phyloP scores from a whole-genome alignment of 1,284 basidiomycete species.

The Sparassis latifolia region DNA sequence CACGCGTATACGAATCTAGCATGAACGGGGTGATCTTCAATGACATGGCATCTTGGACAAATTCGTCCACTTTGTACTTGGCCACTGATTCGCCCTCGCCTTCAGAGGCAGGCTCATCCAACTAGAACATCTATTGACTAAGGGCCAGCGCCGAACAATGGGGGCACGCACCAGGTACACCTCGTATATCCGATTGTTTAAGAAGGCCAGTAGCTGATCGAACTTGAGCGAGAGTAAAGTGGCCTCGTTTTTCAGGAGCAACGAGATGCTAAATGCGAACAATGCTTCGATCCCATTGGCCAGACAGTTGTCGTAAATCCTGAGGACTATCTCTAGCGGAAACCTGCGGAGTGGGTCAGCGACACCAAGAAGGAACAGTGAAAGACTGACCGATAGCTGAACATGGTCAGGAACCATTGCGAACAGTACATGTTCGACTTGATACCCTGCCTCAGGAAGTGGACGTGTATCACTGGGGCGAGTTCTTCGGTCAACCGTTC shows the following conservation, averaged over 20 bases:
- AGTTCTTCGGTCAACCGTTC: conserved; percentile 92
- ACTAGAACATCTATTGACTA: too few relatives aligned
- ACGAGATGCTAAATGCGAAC: conserved; percentile 88
- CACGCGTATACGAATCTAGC: conserved; percentile 83
- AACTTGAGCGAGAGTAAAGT: conserved; percentile 75
- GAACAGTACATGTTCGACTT: conserved; percentile 97
- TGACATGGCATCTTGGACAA: conserved; percentile 80
- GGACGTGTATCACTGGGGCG: conserved; percentile 85
- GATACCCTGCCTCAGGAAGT: conserved; percentile 88
- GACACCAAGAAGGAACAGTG: neutral
- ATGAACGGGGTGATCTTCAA: conserved; percentile 87
- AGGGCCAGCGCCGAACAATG: too few relatives aligned
- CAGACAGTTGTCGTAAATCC: conserved; percentile 92
- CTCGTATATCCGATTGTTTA: conserved; percentile 82
- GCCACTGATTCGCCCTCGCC: conserved; percentile 20
- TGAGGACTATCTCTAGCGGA: conserved; percentile 89
- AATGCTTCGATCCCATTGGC: conserved; percentile 97
- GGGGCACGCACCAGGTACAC: conserved; percentile 52
- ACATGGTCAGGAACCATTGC: conserved; percentile 98
- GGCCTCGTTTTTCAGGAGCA: conserved; percentile 88
- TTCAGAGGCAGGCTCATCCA: conserved; percentile 10
- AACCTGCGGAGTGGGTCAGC: conserved; percentile 51
- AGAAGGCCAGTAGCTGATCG: conserved; percentile 78
- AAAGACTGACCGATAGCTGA: conserved; percentile 78
- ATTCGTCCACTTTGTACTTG: conserved; percentile 68